Conservation (phyloP, 176 grass and related monocot genomes). For the Stipa capillata region DNA sequence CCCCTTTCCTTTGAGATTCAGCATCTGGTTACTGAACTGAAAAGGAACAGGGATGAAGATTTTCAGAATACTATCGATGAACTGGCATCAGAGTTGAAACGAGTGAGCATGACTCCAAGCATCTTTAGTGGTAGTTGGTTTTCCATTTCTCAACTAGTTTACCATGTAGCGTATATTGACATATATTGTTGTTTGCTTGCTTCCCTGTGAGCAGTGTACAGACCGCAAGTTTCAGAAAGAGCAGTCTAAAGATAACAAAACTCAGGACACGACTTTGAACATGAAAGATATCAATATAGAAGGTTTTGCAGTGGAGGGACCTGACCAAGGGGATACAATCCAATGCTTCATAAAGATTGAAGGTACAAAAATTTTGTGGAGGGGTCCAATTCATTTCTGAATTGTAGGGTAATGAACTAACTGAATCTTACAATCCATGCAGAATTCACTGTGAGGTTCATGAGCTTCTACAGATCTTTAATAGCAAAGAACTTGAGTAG, state of each 20-base stretch:
- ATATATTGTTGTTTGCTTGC: not conserved
- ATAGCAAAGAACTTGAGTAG: constrained; percentile 15
- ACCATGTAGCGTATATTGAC: not conserved
- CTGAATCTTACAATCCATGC: not conserved
- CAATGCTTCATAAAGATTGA: constrained; percentile 47
- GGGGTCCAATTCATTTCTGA: not conserved
- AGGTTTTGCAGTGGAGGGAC: not conserved
- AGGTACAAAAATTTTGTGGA: constrained; percentile 1
- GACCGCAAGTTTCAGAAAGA: not conserved
- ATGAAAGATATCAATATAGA: constrained; percentile 9
- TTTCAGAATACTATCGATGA: constrained; percentile 27
- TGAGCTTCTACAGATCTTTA: constrained; percentile 43
- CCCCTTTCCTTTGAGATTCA: not conserved
- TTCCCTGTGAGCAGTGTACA: not conserved
- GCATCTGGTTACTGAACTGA: constrained; percentile 38
- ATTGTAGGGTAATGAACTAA: not conserved
- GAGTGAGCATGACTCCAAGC: not conserved
- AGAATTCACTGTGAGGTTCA: constrained; percentile 60
- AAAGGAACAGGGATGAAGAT: constrained; percentile 32
- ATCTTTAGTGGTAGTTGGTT: not conserved
- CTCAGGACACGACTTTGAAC: not conserved
- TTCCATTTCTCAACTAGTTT: not conserved
- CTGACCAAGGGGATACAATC: constrained; percentile 11
- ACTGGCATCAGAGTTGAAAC: constrained; percentile 4
- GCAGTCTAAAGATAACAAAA: not conserved